Evolutionary conservation across 1,139 yeast species (phyloP).

Genomic region (Meyerozyma smithsonii): DNA sequence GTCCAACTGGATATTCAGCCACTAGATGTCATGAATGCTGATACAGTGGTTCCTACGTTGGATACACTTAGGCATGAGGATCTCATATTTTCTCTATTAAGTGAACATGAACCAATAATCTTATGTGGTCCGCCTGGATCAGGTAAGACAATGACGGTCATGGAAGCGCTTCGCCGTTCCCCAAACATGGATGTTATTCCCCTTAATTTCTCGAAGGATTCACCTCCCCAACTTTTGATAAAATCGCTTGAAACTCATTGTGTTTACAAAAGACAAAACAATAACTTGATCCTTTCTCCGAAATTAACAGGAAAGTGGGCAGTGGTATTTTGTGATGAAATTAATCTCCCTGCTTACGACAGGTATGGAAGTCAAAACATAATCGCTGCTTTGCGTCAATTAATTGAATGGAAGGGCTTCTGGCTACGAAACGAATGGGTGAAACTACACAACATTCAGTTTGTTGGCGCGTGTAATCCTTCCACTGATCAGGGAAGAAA

Average conservation of each 20-base stretch:
- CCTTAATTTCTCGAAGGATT: constrained; percentile 80
- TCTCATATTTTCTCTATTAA: constrained; percentile 53
- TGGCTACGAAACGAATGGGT: constrained; percentile 77
- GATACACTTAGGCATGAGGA: constrained; percentile 73
- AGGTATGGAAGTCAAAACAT: constrained; percentile 73
- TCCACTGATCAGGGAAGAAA: constrained; percentile 77
- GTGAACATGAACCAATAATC: constrained; percentile 57
- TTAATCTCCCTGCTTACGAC: constrained; percentile 76
- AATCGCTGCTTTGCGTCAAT: constrained; percentile 70
- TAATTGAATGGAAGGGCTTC: constrained; percentile 73
- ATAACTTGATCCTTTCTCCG: constrained; percentile 57
- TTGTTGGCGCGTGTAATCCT: constrained; percentile 95
- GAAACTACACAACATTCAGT: constrained; percentile 56
- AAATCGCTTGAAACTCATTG: constrained; percentile 72
- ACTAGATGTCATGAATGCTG: constrained; percentile 58
- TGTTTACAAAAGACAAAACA: constrained; percentile 48
- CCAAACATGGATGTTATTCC: constrained; percentile 59
- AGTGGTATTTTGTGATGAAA: constrained; percentile 88
- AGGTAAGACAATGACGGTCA: constrained; percentile 90
- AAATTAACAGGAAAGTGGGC: constrained; percentile 63
- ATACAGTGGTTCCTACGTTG: constrained; percentile 68
- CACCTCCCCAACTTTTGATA: constrained; percentile 59
- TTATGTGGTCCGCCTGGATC: constrained; percentile 98
- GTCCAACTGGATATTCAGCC: constrained; percentile 52
- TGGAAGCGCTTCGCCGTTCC: constrained; percentile 60